These are phyloP conservation scores for Backusella parvicylindrica DNA, from an alignment of 192 early-diverging fungal genomes.

Conservation along the genomic window DNA sequence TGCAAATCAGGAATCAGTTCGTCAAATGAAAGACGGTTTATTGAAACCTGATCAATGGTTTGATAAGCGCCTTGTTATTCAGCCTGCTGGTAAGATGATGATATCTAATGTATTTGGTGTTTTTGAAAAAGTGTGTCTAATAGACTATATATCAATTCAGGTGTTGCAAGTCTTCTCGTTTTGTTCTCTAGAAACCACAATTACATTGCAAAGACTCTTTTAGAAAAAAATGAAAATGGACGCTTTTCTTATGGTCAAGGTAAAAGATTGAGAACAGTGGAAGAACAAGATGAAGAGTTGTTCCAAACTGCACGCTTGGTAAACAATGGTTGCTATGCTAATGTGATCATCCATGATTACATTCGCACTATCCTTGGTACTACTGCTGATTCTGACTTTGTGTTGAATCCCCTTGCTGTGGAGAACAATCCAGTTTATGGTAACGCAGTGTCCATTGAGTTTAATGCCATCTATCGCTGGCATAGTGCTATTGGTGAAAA, in stretches of 20 bases:
- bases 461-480: slow-evolving; percentile 44
- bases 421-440: slow-evolving; percentile 17
- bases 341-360: slow-evolving; percentile 43
- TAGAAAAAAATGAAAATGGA: slow-evolving; percentile 37
- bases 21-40: slow-evolving; percentile 17
- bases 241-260: slow-evolving; percentile 34
- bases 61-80: slow-evolving; percentile 21
- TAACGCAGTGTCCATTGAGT: slow-evolving; percentile 43
- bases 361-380: slow-evolving; percentile 44
- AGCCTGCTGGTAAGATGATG: slow-evolving; percentile 16
- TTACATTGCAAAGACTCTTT: slow-evolving; percentile 43
- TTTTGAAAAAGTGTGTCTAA: not conserved
- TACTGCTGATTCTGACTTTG: slow-evolving; percentile 24
- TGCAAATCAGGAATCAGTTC: slow-evolving; percentile 22
- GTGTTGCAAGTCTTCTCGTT: slow-evolving; percentile 36
- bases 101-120: not conserved
- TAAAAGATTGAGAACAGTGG: not conserved
- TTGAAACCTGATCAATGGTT: slow-evolving; percentile 24
- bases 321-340: slow-evolving; percentile 43
- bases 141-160: not conserved
- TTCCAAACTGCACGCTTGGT: slow-evolving; percentile 51
- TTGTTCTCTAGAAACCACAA: slow-evolving; percentile 52
- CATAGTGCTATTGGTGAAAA: slow-evolving; percentile 41
- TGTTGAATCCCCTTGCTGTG: slow-evolving; percentile 26
- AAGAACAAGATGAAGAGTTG: slow-evolving; percentile 40